phyloP scores from a whole-genome alignment of 441 rosid genomes.

The Melastoma candidum region DNA sequence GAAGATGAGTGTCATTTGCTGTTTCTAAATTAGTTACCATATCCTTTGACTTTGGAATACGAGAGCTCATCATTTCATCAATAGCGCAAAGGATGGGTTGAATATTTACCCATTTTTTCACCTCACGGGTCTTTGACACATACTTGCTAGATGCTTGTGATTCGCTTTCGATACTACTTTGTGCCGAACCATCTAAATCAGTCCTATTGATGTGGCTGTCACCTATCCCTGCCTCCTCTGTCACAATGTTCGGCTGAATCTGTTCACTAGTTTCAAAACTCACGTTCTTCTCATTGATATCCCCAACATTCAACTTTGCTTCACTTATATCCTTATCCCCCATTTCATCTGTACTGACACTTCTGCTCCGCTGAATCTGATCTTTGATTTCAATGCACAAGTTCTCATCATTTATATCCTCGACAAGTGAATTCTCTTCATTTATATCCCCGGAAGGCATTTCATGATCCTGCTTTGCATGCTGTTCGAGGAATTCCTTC shows the following conservation, averaged over 20 bases:
- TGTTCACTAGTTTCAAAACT: too few relatives aligned
- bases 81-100: constrained; percentile 39
- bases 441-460: constrained; percentile 19
- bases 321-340: constrained; percentile 13
- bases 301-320: constrained; percentile 24
- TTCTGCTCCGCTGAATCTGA: not conserved
- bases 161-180: constrained; percentile 15
- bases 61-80: constrained; percentile 49
- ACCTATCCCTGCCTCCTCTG: constrained; percentile 23
- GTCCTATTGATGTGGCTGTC: constrained; percentile 27
- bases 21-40: constrained; percentile 19
- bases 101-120: constrained; percentile 39
- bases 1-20: constrained; percentile 22
- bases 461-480: constrained; percentile 17
- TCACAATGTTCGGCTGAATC: constrained; percentile 18
- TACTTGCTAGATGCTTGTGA: constrained; percentile 23
- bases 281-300: not conserved
- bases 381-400: too few relatives aligned
- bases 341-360: constrained; percentile 1
- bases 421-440: constrained; percentile 1
- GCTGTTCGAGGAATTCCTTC: constrained; percentile 42
- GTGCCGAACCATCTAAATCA: constrained; percentile 25
- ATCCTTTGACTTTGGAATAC: constrained; percentile 31
- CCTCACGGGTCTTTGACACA: constrained; percentile 20
- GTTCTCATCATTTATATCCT: not conserved